Conservation (phyloP, 202 grass and related monocot genomes). For the Setaria viridis region DNA sequence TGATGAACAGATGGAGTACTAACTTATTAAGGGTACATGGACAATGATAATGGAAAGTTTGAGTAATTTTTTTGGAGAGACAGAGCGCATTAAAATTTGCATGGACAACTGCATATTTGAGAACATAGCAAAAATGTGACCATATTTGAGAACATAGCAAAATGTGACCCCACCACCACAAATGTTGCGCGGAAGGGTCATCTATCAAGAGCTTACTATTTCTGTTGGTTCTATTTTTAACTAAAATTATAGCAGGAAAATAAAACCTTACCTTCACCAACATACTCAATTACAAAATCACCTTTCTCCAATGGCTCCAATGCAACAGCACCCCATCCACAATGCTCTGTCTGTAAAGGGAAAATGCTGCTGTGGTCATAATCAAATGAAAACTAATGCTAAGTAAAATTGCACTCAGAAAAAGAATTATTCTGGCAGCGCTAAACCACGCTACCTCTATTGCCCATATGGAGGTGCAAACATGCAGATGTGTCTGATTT, state of each 20-base stretch:
- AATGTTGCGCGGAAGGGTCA: not conserved
- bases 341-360: constrained; percentile 74
- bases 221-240: constrained; percentile 28
- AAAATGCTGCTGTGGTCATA: constrained; percentile 36
- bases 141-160: constrained; percentile 21
- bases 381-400: constrained; percentile 32
- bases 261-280: constrained; percentile 86
- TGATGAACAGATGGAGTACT: not conserved
- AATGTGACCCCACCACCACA: constrained; percentile 20
- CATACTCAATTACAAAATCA: constrained; percentile 97
- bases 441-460: constrained; percentile 10
- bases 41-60: not conserved
- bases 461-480: not conserved
- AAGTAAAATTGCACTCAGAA: constrained; percentile 36
- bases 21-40: not conserved
- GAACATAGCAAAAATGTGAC: not conserved
- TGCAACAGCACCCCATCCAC: constrained; percentile 95
- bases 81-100: not conserved
- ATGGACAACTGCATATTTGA: not conserved
- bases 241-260: constrained; percentile 24
- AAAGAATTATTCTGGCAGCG: not conserved
- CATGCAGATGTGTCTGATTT: not conserved
- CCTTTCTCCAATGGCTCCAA: constrained; percentile 82
- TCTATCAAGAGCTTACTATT: constrained; percentile 12
- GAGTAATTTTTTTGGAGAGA: not conserved